Conservation (phyloP, 306 rosid genomes). For the Macrotyloma uniflorum region DNA sequence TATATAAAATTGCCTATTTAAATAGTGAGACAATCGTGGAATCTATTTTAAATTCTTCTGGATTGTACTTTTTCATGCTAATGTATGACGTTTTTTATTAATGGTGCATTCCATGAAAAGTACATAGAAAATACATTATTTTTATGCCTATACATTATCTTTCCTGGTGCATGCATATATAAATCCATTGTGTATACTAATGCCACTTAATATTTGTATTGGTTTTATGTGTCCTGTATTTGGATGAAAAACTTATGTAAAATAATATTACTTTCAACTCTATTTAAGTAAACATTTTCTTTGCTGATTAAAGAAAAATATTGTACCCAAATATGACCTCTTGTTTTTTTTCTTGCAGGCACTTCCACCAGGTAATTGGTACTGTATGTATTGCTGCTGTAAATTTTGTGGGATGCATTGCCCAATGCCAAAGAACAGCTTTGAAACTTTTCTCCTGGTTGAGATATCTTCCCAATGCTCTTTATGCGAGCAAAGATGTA, state of each 20-base stretch:
- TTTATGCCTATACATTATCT: too few relatives aligned
- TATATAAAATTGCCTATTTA: too few relatives aligned
- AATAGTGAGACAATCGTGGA: too few relatives aligned
- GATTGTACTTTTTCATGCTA: too few relatives aligned
- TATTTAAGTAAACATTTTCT: not conserved
- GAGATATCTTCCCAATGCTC: constrained; percentile 31
- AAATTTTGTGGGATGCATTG: constrained; percentile 62
- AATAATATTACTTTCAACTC: not conserved
- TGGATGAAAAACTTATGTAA: not conserved
- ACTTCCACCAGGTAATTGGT: constrained; percentile 70
- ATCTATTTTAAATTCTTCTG: too few relatives aligned
- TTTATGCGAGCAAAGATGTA: constrained; percentile 72
- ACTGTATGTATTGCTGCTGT: constrained; percentile 70
- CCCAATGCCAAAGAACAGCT: constrained; percentile 21
- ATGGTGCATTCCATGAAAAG: too few relatives aligned
- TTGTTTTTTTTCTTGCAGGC: constrained; percentile 47
- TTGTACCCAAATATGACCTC: not conserved
- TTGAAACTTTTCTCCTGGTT: constrained; percentile 10
- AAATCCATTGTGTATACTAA: too few relatives aligned
- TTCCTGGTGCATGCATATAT: too few relatives aligned
- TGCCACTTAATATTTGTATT: not conserved
- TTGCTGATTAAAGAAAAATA: not conserved
- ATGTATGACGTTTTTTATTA: too few relatives aligned
- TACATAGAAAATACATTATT: too few relatives aligned
- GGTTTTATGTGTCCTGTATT: not conserved